Evolutionary conservation across 2,329 filamentous ascomycete genomes (phyloP), one percentile per base, ranked within the genome.

Genomic region (Bipolaris cookei): DNA sequence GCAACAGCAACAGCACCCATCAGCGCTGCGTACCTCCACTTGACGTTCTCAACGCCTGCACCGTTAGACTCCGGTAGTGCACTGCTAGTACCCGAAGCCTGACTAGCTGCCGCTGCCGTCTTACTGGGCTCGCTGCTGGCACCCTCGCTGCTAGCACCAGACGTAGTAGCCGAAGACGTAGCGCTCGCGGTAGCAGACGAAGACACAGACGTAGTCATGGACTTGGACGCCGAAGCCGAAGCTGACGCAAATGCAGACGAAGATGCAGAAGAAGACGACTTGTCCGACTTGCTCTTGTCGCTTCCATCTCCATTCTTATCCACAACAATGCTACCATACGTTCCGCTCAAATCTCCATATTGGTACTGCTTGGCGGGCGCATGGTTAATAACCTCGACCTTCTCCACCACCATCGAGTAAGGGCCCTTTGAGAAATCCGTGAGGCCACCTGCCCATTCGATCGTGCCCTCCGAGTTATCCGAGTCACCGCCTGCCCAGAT

Each of bases 361-460:
- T 72, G 67, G 73, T 84, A 84, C 41, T 74, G 69, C 23, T 64
- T 73, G 8, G 76, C 81, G 2, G 81, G 81, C 59, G 80, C 78
- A 67, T 80, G 77, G 68, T 84, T 83, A 42, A 75, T 73, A 55
- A 84, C 77, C 51, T 75, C 78, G 41, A 84, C 76, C 34, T 66
- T 75, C 70, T 81, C 74, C 38, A 84, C 77, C 48, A 73, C 74
- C 81, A 84, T 83, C 48, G 70, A 77, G 73, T 78, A 83, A 1
- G 82, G 81, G 4, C 61, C 80, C 34, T 78, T 56, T 45, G 55
- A 63, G 61, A 79, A 80, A 62, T 81, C 76, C 4, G 78, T 79
- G 35, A 72, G 63, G 49, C 88, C 88, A 45, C 88, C 87, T 25
- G 87, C 87, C 88, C 88, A 90, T 48, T 84, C 72, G 54, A 89